Base-by-base conservation (phyloP, 2,329 filamentous ascomycete genomes). In the Harringtonia aguacate region DNA sequence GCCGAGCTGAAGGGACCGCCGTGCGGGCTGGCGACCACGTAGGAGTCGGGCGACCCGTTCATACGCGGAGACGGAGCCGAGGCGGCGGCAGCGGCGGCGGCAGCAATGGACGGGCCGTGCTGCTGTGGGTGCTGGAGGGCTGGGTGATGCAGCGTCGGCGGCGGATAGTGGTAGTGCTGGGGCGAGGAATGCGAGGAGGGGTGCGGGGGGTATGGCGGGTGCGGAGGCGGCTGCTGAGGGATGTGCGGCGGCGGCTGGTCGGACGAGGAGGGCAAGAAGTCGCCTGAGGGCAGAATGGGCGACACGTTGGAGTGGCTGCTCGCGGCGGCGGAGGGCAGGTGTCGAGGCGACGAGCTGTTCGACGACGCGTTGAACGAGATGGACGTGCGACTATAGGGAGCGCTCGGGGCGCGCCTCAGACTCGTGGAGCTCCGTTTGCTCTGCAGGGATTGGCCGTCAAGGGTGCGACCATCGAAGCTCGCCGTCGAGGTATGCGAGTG, bases 361-460 rank as follows among this genome's bases (percentile, higher is more conserved):
- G 50, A 51, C 56, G 70, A 70, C 58, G 70, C 64, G 68, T 70
- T 67, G 55, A 65, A 67, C 52, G 61, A 58, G 31, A 64, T 63
- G 48, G 65, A 65, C 4, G 65, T 67, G 49, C 66, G 66, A 55
- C 63, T 61, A 56, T 65, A 65, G 57, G 75, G 75, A 64, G 74
- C 74, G 61, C 74, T 78, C 52, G 77, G 75, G 58, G 74, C 69
- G 59, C 75, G 71, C 59, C 68, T 72, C 59, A 81, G 67, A 60
- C 73, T 79, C 56, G 73, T 70, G 53, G 76, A 78, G 71, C 76
- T 81, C 62, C 72, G 70, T 68, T 78, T 73, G 67, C 73, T 79
- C 61, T 70, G 68, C 54, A 79, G 63, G 53, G 73, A 77, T 55
- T 66, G 66, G 61, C 69, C 64, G 65, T 78, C 74, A 64, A 69